Evolutionary conservation across 139 green algal genomes (phyloP), one percentile per base, ranked within the genome.

Genomic region (Picochlorum sp.): DNA sequence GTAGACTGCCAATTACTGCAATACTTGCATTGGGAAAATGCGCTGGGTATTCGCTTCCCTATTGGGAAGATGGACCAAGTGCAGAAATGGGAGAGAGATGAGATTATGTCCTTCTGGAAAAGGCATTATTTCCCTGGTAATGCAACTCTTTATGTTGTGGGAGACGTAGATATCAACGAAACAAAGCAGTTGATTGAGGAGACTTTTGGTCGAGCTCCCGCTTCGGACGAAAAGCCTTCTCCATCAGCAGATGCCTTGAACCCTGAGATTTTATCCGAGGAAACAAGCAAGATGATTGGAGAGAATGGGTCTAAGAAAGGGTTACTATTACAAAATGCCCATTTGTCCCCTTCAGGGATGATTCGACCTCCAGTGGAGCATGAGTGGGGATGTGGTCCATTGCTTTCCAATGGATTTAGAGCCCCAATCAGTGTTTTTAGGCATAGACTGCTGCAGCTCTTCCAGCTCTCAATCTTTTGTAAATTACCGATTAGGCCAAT

Each of bases 1-100:
- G 87, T 99, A 33, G 92, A 98, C 78, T 98, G 92, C 77, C 88
- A 97, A 86, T 85, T 99, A 67, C 81, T 99, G 59, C 74, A 83
- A 51, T 88, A 89, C 64, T 83, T 99, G 78, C 93, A 99, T 78
- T 70, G 79, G 59, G 93, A 99, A 66, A 98, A 98, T 73, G 81
- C 83, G 29, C 79, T 99, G 44, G 90, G 93, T 2, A 83, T 50
- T 65, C 80, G 89, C 55, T 99, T 98, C 76, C 93, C 93, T 33
- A 99, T 99, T 66, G 93, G 93, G 51, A 89, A 89, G 63, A 89
- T 81, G 35, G 89, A 98, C 12, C 89, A 95, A 73, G 87, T 99
- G 25, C 80, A 91, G 69, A 55, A 67, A 52, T 98, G 93, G 90
- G 30, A 74, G 5, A 59, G 76, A 8, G 65, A 82, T 7, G 64